Evolutionary conservation across 148 eudicot species (phyloP).

Genomic region (Chenopodium formosanum): DNA sequence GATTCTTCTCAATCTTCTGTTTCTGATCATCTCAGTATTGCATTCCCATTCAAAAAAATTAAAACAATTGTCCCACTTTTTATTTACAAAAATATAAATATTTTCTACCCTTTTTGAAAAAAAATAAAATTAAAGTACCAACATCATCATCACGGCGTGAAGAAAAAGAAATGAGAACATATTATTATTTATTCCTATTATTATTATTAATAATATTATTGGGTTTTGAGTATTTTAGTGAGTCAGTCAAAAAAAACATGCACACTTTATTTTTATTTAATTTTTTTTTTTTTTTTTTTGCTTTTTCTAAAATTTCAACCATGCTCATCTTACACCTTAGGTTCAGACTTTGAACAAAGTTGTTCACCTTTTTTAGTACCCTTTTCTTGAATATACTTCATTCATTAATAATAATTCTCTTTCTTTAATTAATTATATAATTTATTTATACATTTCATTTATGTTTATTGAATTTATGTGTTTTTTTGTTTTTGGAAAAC

Average conservation of each 20-base stretch:
- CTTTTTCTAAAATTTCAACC: constrained; percentile 29
- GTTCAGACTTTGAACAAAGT: constrained; percentile 31
- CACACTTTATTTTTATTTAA: background rate
- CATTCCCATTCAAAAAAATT: background rate
- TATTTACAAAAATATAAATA: constrained; percentile 8
- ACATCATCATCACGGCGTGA: constrained; percentile 43
- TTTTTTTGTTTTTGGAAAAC: background rate
- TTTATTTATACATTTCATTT: background rate
- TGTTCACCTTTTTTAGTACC: constrained; percentile 22
- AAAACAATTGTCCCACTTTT: constrained; percentile 23
- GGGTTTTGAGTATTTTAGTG: constrained; percentile 10
- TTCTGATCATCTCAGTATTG: constrained; percentile 18
- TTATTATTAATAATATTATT: too few species aligned
- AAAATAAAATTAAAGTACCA: constrained; percentile 1
- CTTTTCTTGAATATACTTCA: background rate
- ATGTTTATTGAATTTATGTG: background rate
- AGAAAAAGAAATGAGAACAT: constrained; percentile 27
- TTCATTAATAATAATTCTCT: background rate
- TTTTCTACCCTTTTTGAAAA: background rate
- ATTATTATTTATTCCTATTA: background rate
- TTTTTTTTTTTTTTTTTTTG: too few species aligned
- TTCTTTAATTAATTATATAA: background rate
- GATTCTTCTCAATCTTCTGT: constrained; percentile 27
- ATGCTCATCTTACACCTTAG: constrained; percentile 24
- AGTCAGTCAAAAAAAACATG: constrained; percentile 18